phyloP scores from a whole-genome alignment of 768 basidiomycete genomes.

The Phylloporus sp. region DNA sequence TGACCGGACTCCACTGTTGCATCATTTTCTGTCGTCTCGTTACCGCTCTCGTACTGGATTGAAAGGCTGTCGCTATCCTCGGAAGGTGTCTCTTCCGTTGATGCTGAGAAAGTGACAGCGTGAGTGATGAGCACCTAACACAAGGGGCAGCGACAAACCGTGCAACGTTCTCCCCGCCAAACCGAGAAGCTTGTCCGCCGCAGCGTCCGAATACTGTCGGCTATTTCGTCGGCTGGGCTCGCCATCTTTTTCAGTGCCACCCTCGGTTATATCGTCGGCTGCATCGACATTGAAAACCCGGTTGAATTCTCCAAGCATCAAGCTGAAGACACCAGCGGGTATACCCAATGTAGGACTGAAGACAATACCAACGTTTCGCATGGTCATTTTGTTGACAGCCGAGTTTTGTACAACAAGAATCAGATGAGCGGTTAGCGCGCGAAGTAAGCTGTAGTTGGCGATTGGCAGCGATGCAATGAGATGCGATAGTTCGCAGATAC shows the following conservation, averaged over 20 bases:
- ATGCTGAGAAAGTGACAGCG: conserved; percentile 23
- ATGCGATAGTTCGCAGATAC: conserved; percentile 79
- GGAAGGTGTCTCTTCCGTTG: conserved; percentile 59
- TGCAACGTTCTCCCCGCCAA: conserved; percentile 61
- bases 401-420: conserved; percentile 94
- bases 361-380: conserved; percentile 97
- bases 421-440: conserved; percentile 91
- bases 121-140: conserved; percentile 1
- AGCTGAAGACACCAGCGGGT: conserved; percentile 93
- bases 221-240: conserved; percentile 69
- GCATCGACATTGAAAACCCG: conserved; percentile 82
- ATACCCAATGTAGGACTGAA: conserved; percentile 97
- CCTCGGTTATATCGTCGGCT: conserved; percentile 22
- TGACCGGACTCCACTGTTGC: conserved; percentile 40
- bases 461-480: conserved; percentile 86
- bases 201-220: conserved; percentile 75
- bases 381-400: conserved; percentile 91
- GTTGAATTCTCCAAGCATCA: conserved; percentile 92
- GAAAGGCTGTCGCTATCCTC: conserved; percentile 68
- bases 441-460: conserved; percentile 89
- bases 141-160: conserved; percentile 41
- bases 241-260: conserved; percentile 26
- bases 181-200: conserved; percentile 79
- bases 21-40: conserved; percentile 64
- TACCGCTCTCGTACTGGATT: conserved; percentile 67